Conservation (phyloP, 805 yeast genomes). For the Citeromyces matritensis region DNA sequence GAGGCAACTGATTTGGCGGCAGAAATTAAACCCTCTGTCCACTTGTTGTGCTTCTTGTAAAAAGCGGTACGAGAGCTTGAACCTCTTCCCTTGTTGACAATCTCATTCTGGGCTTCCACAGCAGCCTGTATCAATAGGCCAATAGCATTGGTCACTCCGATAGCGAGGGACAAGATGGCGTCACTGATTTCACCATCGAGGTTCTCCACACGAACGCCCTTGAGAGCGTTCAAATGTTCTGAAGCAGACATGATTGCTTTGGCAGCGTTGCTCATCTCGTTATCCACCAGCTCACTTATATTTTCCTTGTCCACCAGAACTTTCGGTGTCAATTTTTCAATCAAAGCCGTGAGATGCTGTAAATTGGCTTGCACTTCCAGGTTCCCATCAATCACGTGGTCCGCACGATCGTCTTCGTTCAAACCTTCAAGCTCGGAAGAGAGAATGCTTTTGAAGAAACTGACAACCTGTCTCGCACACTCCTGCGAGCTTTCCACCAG, state of each 20-base stretch:
- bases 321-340: slow-evolving; percentile 30
- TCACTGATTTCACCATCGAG: slow-evolving; percentile 37
- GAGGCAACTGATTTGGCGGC: slow-evolving; percentile 82
- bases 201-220: slow-evolving; percentile 14
- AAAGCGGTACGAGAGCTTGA: slow-evolving; percentile 53
- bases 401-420: slow-evolving; percentile 53
- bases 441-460: slow-evolving; percentile 43
- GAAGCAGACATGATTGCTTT: slow-evolving; percentile 54
- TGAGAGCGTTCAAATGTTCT: slow-evolving; percentile 33
- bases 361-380: slow-evolving; percentile 58
- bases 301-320: slow-evolving; percentile 25
- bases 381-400: slow-evolving; percentile 62
- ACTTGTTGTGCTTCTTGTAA: slow-evolving; percentile 75
- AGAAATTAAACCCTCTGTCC: slow-evolving; percentile 89
- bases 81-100: slow-evolving; percentile 59
- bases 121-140: slow-evolving; percentile 60
- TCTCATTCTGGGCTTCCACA: slow-evolving; percentile 69
- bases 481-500: slow-evolving; percentile 32
- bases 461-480: slow-evolving; percentile 44
- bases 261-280: slow-evolving; percentile 63
- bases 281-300: slow-evolving; percentile 55
- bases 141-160: slow-evolving; percentile 68
- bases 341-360: slow-evolving; percentile 37
- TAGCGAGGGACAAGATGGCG: slow-evolving; percentile 63
- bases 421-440: slow-evolving; percentile 35